A percentile compares a stretch with the other conserved stretches of the same genome.
Conservation (phyloP, 2,329 filamentous ascomycete species). For the Alternaria incomplexa region DNA sequence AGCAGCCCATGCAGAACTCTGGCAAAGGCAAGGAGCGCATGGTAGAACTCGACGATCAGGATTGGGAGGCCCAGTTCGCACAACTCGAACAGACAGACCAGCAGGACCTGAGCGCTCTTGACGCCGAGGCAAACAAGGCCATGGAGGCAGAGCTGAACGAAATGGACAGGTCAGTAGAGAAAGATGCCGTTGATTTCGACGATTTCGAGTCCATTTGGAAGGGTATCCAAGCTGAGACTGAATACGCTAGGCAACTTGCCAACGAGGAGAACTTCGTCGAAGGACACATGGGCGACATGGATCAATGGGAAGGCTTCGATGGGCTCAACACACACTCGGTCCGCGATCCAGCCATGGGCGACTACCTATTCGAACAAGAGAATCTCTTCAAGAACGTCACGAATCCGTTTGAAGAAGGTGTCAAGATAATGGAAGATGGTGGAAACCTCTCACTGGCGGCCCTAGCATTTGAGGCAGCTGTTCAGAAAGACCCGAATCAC, state of each 20-base stretch:
- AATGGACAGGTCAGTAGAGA: conserved; percentile 81
- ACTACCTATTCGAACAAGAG: conserved; percentile 93
- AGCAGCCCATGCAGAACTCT: conserved; percentile 51
- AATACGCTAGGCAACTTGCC: conserved; percentile 71
- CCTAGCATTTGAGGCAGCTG: conserved; percentile 92
- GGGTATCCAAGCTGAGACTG: conserved; percentile 79
- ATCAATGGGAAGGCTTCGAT: conserved; percentile 82
- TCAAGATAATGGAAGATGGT: conserved; percentile 90
- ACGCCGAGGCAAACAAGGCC: conserved; percentile 71
- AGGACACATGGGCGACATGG: conserved; percentile 71
- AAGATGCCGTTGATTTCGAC: conserved; percentile 82
- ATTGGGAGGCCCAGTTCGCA: conserved; percentile 97
- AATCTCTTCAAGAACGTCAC: conserved; percentile 83
- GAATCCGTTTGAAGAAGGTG: conserved; percentile 90
- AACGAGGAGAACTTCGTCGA: conserved; percentile 69
- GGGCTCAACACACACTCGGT: conserved; percentile 69
- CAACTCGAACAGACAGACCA: conserved; percentile 76
- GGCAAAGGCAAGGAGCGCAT: conserved; percentile 84
- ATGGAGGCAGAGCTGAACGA: conserved; percentile 88
- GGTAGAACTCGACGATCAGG: conserved; percentile 88
- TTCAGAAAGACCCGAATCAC: conserved; percentile 86
- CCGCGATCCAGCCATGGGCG: conserved; percentile 78
- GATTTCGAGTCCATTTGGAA: conserved; percentile 90
- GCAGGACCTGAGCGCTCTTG: conserved; percentile 56
- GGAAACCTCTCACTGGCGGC: conserved; percentile 94